Base-by-base conservation (phyloP, 257 asterid species). In the Catharanthus roseus region DNA sequence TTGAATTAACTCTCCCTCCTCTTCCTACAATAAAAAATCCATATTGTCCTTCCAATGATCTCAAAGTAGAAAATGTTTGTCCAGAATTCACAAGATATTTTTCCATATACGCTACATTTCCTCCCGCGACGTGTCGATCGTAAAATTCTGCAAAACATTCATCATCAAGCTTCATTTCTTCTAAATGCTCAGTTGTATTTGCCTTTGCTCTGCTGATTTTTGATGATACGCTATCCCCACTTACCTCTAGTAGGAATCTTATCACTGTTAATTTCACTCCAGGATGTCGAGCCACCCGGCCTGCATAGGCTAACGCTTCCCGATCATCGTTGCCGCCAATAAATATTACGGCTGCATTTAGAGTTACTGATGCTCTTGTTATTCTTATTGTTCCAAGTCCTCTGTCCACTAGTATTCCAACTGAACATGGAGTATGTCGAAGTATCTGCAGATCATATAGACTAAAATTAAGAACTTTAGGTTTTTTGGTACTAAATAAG, bases 241-340 rank as follows among this genome's bases (percentile, higher is more conserved):
- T 77, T 24, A 90, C 90, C 54, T 93, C 99, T 41, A 91, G 6
- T 2, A 93, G 83, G 80, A 93, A 91, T 58, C 97, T 74, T 71
- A 89, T 93, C 0, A 93, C 99, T 0, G 97, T 93, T 10, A 93
- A 77, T 51, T 93, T 93, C 21, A 91, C 99, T 18, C 96, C 96
- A 0, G 92, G 85, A 72, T 91, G 99, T 71, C 87, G 77, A 0
- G 99, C 99, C 70, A 91, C 87, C 1, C 99, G 88, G 0, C 99
- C 97, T 0, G 97, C 99, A 0, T 84, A 93, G 39, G 87, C 82
- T 2, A 93, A 79, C 0, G 99, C 97, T 81, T 93, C 99, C 0
- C 97, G 77, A 67, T 93, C 97, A 6, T 93, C 97, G 72, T 89
- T 91, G 6, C 97, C 99, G 0, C 99, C 99, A 0, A 93, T 93